Evolutionary conservation across 306 rosid genomes (phyloP), one percentile per base, ranked within the genome.

Genomic region (Trifolium fragiferum): DNA sequence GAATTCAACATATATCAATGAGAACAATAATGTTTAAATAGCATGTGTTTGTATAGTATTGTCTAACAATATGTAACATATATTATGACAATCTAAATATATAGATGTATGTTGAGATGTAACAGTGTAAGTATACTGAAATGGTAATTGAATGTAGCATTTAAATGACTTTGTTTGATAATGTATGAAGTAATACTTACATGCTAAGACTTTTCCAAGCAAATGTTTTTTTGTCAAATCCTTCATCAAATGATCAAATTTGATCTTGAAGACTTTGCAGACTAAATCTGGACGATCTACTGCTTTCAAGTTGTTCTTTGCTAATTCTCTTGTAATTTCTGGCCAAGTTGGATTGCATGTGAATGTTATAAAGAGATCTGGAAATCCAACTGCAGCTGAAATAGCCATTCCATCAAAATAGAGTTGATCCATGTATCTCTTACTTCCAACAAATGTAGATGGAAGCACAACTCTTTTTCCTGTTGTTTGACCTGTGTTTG

Each of bases 401-500:
- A 46, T 14, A 4, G 51, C 2, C 18, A 46, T 46, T 1, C 51
- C 51, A 46, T 46, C 18, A 46, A 13, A 46, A 46, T 14, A 46
- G 0, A 46, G 18, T 46, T 46, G 18, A 6, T 46, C 18, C 20
- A 47, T 47, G 8, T 14, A 47, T 1, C 54, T 4, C 5, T 8
- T 18, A 16, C 55, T 16, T 2, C 10, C 4, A 0, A 50, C 55
- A 50, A 2, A 6, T n/a, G 4, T 4, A 2, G 55, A 6, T 2
- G 55, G 55, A 0, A 50, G 19, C 0, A 50, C 21, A 2, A 7
- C 10, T 2, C 4, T 50, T 14, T 50, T n/a, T 1, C 55, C 46
- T 2, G 9, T 2, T 0, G 10, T 49, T 6, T 20, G 8, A 7
- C 0, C 1, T 7, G 3, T 1, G 0, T 0, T 4, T 14, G 3